Conservation (phyloP, 2,329 filamentous ascomycete genomes). For the Calonectria multiphialidica region DNA sequence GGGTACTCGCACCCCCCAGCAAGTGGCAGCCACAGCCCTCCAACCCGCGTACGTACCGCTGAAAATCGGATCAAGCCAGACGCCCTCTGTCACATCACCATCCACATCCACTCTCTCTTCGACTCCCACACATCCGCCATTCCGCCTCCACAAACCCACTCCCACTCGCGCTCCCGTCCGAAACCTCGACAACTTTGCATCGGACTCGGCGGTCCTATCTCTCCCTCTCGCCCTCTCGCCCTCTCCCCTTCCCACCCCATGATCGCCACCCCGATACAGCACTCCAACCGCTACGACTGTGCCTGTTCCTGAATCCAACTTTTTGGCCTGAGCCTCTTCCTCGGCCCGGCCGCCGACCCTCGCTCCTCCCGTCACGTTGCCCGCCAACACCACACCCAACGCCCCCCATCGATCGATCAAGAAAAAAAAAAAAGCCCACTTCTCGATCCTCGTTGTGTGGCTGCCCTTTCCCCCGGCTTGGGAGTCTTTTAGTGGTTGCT, state of each 20-base stretch:
- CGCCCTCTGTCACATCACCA: constrained; percentile 15
- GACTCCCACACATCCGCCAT: constrained; percentile 26
- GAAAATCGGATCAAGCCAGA: constrained; percentile 1
- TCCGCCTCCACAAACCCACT: constrained; percentile 27
- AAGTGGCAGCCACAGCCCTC: constrained; percentile 3
- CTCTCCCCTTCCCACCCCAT: neutral
- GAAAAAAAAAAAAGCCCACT: constrained; percentile 1
- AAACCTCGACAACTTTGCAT: constrained; percentile 16
- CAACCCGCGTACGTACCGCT: constrained; percentile 11
- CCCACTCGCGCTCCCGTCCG: constrained; percentile 9
- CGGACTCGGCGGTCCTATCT: constrained; percentile 8
- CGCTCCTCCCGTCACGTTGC: constrained; percentile 17
- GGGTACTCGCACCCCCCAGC: constrained; percentile 2
- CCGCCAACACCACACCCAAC: constrained; percentile 14
- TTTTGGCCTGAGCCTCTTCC: constrained; percentile 3
- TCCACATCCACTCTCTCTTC: constrained; percentile 11
- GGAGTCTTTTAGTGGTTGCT: constrained; percentile 8
- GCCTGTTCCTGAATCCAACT: constrained; percentile 4
- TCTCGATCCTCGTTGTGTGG: constrained; percentile 6
- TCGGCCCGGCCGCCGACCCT: constrained; percentile 24
- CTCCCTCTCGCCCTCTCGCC: neutral
- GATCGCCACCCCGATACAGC: constrained; percentile 4
- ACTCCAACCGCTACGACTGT: neutral
- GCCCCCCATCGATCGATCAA: constrained; percentile 15
- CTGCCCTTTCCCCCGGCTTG: neutral